phyloP scores from a whole-genome alignment of 345 rosid species.

The Gossypium mustelinum region DNA sequence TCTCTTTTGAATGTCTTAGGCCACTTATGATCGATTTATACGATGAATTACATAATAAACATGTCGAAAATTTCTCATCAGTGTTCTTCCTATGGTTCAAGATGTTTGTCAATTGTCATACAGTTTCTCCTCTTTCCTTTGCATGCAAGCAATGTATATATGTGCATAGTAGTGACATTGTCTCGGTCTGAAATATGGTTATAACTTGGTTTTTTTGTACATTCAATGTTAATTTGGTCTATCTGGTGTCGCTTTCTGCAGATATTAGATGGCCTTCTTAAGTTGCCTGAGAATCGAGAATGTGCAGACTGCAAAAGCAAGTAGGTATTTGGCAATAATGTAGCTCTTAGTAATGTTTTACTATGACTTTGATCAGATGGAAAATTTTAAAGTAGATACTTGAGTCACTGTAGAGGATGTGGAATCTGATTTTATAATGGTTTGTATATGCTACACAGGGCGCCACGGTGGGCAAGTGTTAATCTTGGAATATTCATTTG shows the following conservation, averaged over 20 bases:
- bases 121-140: neutral
- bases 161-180: neutral
- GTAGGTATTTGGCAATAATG: conserved; percentile 40
- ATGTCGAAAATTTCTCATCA: neutral
- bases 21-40: neutral
- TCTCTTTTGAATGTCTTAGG: neutral
- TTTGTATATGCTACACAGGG: conserved; percentile 45
- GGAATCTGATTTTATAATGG: conserved; percentile 13
- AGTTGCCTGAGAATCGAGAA: conserved; percentile 79
- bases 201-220: neutral
- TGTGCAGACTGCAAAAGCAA: conserved; percentile 96
- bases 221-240: neutral
- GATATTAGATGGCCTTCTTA: conserved; percentile 84
- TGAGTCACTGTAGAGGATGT: neutral
- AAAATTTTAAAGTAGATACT: neutral
- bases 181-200: neutral
- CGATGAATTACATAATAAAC: neutral
- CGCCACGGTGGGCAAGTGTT: conserved; percentile 96
- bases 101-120: neutral
- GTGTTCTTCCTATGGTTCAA: neutral
- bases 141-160: neutral
- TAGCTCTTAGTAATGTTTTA: neutral
- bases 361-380: neutral
- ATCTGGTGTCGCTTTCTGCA: conserved; percentile 26
- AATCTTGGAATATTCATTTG: conserved; percentile 96